These are phyloP conservation scores for Helenozyma rhizophorensis DNA, from an alignment of 805 yeast species.

Conservation along the genomic window DNA sequence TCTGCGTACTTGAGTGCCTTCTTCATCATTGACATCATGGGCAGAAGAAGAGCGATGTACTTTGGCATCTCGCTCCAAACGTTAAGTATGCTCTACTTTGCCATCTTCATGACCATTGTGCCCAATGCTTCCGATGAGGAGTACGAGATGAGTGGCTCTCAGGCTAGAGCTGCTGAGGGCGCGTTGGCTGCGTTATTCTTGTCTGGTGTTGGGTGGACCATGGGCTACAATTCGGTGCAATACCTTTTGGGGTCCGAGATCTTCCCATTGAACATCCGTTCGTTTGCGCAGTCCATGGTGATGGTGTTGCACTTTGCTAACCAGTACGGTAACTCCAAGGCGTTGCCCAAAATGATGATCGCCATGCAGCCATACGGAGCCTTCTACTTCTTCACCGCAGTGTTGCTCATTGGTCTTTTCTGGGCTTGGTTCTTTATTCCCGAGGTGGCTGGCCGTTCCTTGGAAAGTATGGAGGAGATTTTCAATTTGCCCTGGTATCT, in stretches of 20 bases:
- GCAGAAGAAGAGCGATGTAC: constrained; percentile 49
- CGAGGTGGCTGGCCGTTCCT: constrained; percentile 45
- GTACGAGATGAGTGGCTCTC: constrained; percentile 24
- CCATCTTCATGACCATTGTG: constrained; percentile 41
- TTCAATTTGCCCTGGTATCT: constrained; percentile 55
- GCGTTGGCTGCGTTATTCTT: constrained; percentile 50
- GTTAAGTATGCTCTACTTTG: constrained; percentile 41
- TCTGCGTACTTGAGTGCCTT: constrained; percentile 49
- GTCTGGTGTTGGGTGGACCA: constrained; percentile 54
- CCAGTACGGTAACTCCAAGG: constrained; percentile 56
- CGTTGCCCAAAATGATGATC: constrained; percentile 48
- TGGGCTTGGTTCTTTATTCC: constrained; percentile 50
- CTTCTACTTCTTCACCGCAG: constrained; percentile 47
- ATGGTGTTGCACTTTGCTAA: constrained; percentile 56
- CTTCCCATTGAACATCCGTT: constrained; percentile 48
- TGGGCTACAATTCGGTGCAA: constrained; percentile 56
- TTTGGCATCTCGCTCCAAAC: constrained; percentile 44
- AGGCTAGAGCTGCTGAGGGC: constrained; percentile 37
- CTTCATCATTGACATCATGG: constrained; percentile 50
- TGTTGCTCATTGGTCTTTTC: constrained; percentile 35
- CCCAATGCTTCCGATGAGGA: constrained; percentile 38
- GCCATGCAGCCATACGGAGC: constrained; percentile 46
- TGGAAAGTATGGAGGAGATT: constrained; percentile 50
- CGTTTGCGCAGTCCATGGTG: constrained; percentile 45
- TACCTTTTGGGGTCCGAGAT: constrained; percentile 53